Evolutionary conservation across 495 filamentous ascomycete genomes (phyloP).

Genomic region (Neurospora sp.): DNA sequence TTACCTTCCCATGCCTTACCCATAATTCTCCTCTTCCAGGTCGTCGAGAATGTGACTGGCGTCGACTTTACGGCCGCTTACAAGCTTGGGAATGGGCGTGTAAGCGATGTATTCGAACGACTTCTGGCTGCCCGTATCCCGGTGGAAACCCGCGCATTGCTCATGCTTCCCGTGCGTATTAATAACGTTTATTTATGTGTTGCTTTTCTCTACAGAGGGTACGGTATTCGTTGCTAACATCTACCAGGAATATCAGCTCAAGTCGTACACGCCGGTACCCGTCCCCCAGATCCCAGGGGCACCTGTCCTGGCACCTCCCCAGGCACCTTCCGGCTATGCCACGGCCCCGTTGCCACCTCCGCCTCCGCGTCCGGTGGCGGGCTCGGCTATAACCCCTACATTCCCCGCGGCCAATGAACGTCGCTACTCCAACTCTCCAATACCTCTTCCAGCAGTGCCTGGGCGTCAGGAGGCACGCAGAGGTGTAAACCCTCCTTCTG

Average conservation of each 20-base stretch:
- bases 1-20: slow-evolving; percentile 2
- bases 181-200: not conserved
- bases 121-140: slow-evolving; percentile 4
- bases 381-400: not conserved
- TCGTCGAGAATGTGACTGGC: slow-evolving; percentile 5
- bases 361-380: not conserved
- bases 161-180: slow-evolving; percentile 2
- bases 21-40: not conserved
- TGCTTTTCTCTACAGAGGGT: not conserved
- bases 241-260: not conserved
- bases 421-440: slow-evolving; percentile 7
- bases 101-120: slow-evolving; percentile 10
- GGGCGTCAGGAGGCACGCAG: not conserved
- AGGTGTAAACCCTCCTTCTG: not conserved
- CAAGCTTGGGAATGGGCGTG: slow-evolving; percentile 4
- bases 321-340: not conserved
- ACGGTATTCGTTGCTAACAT: not conserved
- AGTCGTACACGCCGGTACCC: slow-evolving; percentile 1
- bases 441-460: slow-evolving; percentile 4
- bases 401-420: not conserved
- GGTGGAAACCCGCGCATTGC: slow-evolving; percentile 1
- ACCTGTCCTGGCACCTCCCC: not conserved
- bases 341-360: not conserved
- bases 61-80: slow-evolving; percentile 7
- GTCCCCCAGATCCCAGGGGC: not conserved